phyloP scores from a whole-genome alignment of 2,329 filamentous ascomycete genomes.

The Aspergillus texensis region DNA sequence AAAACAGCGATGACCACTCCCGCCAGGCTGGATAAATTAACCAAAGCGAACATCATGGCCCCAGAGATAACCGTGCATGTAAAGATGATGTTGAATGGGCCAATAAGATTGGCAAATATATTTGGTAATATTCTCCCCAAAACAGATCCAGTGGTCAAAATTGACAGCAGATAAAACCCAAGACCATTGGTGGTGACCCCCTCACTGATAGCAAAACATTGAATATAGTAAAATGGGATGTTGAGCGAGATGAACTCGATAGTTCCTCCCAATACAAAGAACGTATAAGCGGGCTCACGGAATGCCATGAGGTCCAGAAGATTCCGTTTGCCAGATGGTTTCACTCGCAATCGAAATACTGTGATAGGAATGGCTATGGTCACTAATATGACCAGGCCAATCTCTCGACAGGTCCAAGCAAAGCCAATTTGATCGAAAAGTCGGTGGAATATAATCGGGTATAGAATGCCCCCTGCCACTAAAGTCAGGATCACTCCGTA shows the following conservation, averaged over 20 bases:
- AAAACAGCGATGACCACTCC: neutral
- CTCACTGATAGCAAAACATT: neutral
- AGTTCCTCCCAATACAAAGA: conserved; percentile 1
- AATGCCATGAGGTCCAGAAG: neutral
- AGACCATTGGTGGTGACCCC: neutral
- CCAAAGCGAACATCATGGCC: neutral
- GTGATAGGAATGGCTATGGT: neutral
- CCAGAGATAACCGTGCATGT: neutral
- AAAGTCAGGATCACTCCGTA: neutral
- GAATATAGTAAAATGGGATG: conserved; percentile 2
- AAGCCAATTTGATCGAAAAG: neutral
- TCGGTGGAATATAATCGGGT: neutral
- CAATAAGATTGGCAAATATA: neutral
- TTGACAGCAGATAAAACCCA: conserved; percentile 3
- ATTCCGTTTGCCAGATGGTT: neutral
- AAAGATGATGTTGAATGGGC: conserved; percentile 2
- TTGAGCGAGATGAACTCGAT: conserved; percentile 2
- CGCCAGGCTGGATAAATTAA: neutral
- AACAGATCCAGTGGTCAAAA: neutral
- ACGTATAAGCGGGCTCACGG: neutral
- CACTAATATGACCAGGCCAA: neutral
- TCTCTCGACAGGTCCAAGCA: neutral
- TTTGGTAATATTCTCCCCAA: conserved; percentile 1
- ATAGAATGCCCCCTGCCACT: neutral
- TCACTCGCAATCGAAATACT: neutral